Evolutionary conservation across 352 stramenopile species (phyloP), one percentile per base, ranked within the genome.

Genomic region (Phytophthora palmivora): DNA sequence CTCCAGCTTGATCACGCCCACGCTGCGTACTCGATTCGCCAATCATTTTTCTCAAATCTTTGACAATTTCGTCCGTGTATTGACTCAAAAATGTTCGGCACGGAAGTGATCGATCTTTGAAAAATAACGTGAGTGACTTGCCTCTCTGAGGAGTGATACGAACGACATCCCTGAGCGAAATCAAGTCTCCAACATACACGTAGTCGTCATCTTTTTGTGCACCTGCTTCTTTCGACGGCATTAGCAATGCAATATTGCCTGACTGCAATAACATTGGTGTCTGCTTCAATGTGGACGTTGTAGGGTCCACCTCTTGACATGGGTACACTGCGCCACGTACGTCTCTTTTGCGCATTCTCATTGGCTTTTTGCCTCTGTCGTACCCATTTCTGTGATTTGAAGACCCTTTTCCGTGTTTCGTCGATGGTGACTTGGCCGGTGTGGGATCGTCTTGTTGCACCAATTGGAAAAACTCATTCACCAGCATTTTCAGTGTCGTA

Each of bases 51-150:
- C 83, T 73, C 28, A 94, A 66, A 57, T 89, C 73, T 11, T 69
- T 69, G 8, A 91, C 67, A 45, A 94, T 92, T 15, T 71, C 78
- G 24, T 94, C 81, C 51, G 85, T 94, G 49, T 91, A 76, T 16
- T 68, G 60, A 22, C 80, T 92, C 38, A 94, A 52, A 33, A 94
- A 85, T 33, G 84, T 94, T 32, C 85, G 82, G 42, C 85, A 94
- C 14, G 66, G 75, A 38, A 82, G 52, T 26, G 67, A 58, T 16
- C 72, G 76, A 52, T 87, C 63, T 58, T 88, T 88, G 63, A 94
- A 94, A 71, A 94, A 94, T 12, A 94, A 63, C 32, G 82, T 94
- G 57, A 94, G 46, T 18, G 85, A 92, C 59, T 91, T 92, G 62
- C 83, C 78, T 49, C 72, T 63, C 46, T 92, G 83, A 9, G 85